Evolutionary conservation across 345 rosid genomes (phyloP).

Genomic region (Gossypium longicalyx): DNA sequence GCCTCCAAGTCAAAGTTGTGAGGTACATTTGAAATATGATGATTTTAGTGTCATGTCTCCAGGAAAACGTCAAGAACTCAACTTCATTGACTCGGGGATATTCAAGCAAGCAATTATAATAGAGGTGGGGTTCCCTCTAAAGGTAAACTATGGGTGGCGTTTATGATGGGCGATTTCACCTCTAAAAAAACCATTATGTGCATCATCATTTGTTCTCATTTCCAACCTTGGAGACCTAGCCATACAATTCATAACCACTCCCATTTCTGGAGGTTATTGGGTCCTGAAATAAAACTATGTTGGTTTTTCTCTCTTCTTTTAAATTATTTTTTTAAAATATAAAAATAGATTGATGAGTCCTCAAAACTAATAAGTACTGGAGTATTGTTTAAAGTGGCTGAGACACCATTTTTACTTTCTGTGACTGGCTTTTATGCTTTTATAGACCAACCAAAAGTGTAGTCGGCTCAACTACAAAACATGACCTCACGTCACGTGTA

Average conservation of each 20-base stretch:
- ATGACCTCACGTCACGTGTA: not conserved
- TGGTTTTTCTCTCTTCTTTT: too few relatives aligned
- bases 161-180: too few relatives aligned
- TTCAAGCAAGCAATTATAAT: slow-evolving; percentile 7
- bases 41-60: slow-evolving; percentile 6
- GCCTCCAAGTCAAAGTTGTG: not conserved
- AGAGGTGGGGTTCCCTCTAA: not conserved
- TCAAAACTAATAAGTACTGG: too few relatives aligned
- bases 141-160: not conserved
- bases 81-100: slow-evolving; percentile 20
- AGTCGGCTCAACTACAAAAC: not conserved
- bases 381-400: too few relatives aligned
- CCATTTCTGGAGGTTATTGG: not conserved
- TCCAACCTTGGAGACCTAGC: not conserved
- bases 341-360: too few relatives aligned
- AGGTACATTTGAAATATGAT: slow-evolving; percentile 9
- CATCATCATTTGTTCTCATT: not conserved
- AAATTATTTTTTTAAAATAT: too few relatives aligned
- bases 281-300: too few relatives aligned
- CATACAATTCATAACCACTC: not conserved
- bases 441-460: not conserved
- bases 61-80: slow-evolving; percentile 16
- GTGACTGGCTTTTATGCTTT: not conserved
- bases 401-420: too few relatives aligned
- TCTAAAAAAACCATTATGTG: too few relatives aligned